phyloP scores from a whole-genome alignment of 768 basidiomycete species.

The Pulveroboletus sp. region DNA sequence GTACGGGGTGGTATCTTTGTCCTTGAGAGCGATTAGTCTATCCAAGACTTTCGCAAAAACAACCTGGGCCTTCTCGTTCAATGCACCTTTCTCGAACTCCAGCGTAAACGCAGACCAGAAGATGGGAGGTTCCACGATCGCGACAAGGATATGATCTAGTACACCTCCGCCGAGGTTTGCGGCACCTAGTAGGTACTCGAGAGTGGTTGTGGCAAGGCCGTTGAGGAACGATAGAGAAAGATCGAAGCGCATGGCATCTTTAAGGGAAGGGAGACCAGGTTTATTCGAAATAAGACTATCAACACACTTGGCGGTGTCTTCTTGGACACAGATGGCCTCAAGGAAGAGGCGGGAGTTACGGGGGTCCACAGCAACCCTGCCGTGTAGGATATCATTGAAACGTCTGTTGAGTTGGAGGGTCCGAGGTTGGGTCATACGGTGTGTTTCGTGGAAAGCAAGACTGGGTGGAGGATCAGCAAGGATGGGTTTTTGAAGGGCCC shows the following conservation, averaged over 20 bases:
- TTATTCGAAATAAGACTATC: constrained; percentile 34
- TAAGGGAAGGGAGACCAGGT: constrained; percentile 39
- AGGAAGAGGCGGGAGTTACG: constrained; percentile 37
- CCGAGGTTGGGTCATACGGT: constrained; percentile 17
- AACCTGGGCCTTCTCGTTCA: constrained; percentile 36
- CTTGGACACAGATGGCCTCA: constrained; percentile 43
- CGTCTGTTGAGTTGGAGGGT: constrained; percentile 31
- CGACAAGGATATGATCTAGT: constrained; percentile 39
- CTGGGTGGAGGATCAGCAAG: not conserved
- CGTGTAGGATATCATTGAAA: constrained; percentile 34
- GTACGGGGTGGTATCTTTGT: constrained; percentile 34
- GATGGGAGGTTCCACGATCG: constrained; percentile 50
- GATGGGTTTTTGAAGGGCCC: not conserved
- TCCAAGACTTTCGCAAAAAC: constrained; percentile 50
- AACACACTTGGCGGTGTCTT: constrained; percentile 39
- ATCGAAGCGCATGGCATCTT: constrained; percentile 42
- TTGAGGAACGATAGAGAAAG: constrained; percentile 43
- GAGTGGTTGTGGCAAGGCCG: constrained; percentile 34
- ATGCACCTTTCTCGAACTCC: constrained; percentile 32
- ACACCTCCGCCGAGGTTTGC: constrained; percentile 42
- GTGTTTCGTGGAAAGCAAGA: not conserved
- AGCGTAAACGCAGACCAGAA: constrained; percentile 43
- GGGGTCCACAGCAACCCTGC: constrained; percentile 25
- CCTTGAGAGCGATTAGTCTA: constrained; percentile 41
- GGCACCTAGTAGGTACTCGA: constrained; percentile 40